Conservation (phyloP, 768 basidiomycete species). For the Stropharia rugosoannulata region DNA sequence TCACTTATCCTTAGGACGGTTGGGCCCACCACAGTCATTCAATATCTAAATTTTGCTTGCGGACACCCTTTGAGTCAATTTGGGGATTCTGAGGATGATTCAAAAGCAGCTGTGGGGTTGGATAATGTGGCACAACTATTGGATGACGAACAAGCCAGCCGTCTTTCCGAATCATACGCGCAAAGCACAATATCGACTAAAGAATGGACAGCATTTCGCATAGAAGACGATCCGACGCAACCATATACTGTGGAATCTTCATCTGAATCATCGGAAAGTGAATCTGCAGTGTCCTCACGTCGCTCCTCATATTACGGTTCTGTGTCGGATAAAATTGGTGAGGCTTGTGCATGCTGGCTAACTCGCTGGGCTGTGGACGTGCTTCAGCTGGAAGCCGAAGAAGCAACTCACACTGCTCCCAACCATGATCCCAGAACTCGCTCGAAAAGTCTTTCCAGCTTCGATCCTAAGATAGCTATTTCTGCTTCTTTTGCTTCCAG, state of each 20-base stretch:
- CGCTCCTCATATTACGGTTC: constrained; percentile 67
- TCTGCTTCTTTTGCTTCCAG: background rate
- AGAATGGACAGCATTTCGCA: constrained; percentile 10
- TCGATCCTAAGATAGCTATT: background rate
- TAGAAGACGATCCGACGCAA: constrained; percentile 1
- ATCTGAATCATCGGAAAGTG: constrained; percentile 16
- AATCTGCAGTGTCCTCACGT: constrained; percentile 14
- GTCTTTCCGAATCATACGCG: background rate
- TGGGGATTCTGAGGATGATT: constrained; percentile 35
- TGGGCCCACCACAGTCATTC: constrained; percentile 72
- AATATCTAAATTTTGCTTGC: constrained; percentile 81
- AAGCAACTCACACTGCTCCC: background rate
- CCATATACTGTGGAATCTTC: constrained; percentile 3
- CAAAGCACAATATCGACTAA: constrained; percentile 11
- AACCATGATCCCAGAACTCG: constrained; percentile 4
- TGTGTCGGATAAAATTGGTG: constrained; percentile 90
- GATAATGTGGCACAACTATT: constrained; percentile 61
- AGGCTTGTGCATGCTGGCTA: constrained; percentile 86
- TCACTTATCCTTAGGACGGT: constrained; percentile 68
- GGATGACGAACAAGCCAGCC: constrained; percentile 29
- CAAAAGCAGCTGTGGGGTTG: constrained; percentile 66
- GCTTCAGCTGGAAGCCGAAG: constrained; percentile 52
- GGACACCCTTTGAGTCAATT: constrained; percentile 59
- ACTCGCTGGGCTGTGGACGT: constrained; percentile 84
- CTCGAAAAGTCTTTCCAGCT: constrained; percentile 17